phyloP scores from a whole-genome alignment of 208 protist genomes.

The Blechomonas ayalai region DNA sequence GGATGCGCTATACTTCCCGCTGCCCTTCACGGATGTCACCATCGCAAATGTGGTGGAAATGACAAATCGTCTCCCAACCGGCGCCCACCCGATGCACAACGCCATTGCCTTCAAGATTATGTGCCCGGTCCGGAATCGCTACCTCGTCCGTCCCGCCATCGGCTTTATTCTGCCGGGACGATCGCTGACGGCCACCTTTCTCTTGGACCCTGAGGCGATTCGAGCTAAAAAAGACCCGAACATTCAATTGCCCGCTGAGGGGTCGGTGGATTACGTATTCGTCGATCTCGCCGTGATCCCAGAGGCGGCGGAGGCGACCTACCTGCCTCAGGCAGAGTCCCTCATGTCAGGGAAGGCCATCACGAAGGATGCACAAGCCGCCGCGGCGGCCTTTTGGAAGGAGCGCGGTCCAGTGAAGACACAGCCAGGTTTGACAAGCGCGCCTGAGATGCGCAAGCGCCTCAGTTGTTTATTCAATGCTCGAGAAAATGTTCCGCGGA shows the following conservation, averaged over 20 bases:
- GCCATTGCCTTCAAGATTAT: constrained; percentile 73
- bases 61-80: constrained; percentile 33
- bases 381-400: constrained; percentile 61
- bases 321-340: not conserved
- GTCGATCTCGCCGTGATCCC: constrained; percentile 72
- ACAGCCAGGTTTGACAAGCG: constrained; percentile 1
- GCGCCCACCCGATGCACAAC: constrained; percentile 29
- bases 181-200: constrained; percentile 39
- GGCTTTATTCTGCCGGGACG: constrained; percentile 64
- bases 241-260: constrained; percentile 31
- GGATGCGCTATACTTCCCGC: constrained; percentile 67
- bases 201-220: constrained; percentile 56
- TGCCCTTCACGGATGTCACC: constrained; percentile 57
- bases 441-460: constrained; percentile 14
- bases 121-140: constrained; percentile 54
- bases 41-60: constrained; percentile 79
- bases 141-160: constrained; percentile 42
- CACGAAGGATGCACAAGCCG: constrained; percentile 4
- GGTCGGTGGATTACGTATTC: constrained; percentile 60
- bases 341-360: not conserved
- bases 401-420: constrained; percentile 23
- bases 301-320: constrained; percentile 1
- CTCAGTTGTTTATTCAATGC: constrained; percentile 45
- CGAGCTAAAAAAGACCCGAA: constrained; percentile 19
- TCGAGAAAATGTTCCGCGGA: constrained; percentile 31